Evolutionary conservation across 148 eudicot genomes (phyloP).

Genomic region (Vaccinium corymbosum): DNA sequence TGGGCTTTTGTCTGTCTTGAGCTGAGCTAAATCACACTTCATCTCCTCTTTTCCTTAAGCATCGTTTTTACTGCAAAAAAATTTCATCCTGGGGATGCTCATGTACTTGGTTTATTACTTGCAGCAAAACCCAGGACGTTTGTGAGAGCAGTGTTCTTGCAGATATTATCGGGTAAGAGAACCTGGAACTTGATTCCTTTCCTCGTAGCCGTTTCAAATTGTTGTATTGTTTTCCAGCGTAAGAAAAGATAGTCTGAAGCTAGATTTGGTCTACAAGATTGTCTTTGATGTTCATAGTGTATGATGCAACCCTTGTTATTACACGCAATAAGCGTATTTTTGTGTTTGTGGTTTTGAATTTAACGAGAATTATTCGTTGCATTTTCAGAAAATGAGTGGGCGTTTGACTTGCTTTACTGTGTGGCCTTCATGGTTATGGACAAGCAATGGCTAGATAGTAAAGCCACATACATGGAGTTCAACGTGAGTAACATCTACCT

Average conservation of each 20-base stretch:
- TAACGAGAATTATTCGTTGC: not conserved
- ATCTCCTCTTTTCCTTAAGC: not conserved
- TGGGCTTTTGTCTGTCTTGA: not conserved
- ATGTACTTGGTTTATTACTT: slow-evolving; percentile 15
- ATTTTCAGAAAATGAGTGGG: slow-evolving; percentile 80
- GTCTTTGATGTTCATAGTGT: not conserved
- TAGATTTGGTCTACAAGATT: not conserved
- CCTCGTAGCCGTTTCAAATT: not conserved
- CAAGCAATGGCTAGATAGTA: slow-evolving; percentile 73
- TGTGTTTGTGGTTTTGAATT: not conserved
- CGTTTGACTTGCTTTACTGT: slow-evolving; percentile 79
- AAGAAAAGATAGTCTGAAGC: not conserved
- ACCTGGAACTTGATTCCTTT: not conserved
- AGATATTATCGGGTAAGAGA: slow-evolving; percentile 67
- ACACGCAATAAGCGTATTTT: not conserved
- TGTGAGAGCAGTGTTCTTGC: slow-evolving; percentile 64
- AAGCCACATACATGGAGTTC: slow-evolving; percentile 84
- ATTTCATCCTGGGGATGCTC: slow-evolving; percentile 7
- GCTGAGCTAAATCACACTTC: not conserved
- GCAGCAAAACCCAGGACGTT: slow-evolving; percentile 69
- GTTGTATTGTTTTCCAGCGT: no score
- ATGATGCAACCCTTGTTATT: not conserved
- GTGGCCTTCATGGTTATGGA: slow-evolving; percentile 84
- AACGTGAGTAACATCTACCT: slow-evolving; percentile 46
- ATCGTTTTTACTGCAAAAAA: not conserved